Base-by-base conservation (phyloP, 1,139 yeast species). In the Candida pseudoviswanathii region DNA sequence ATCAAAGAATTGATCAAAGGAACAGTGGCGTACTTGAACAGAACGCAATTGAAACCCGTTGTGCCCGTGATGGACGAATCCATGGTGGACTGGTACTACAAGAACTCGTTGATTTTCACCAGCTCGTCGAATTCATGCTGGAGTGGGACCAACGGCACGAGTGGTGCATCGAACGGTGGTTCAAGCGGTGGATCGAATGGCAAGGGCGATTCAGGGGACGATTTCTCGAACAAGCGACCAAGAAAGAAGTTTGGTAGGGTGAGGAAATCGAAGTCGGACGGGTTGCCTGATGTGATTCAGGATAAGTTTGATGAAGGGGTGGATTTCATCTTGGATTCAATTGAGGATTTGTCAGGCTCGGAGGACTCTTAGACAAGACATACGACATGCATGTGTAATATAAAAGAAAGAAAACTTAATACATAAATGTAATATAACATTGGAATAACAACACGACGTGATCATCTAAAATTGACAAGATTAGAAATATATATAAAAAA, bases 231-330 rank as follows among this genome's bases (percentile, higher is more conserved):
- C 21, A 90, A 89, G 62, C 80, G 86, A 61, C 97, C 97, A 37
- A 81, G 97, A 62, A 82, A 90, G 62, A 91, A 90, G 67, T 90
- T 86, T 63, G 99, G 99, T 25, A 78, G 97, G 51, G 97, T 94
- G 3, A 69, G 91, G 48, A 83, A 85, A 59, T 80, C 94, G 10
- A 82, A 83, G 41, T 72, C 77, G 21, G 94, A 86, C 58, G 94
- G 95, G 1, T 66, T 91, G 53, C 87, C 84, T 67, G 89, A 88
- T 52, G 83, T 89, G 24, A 80, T 89, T 34, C 85, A 85, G 54
- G 97, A 90, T 64, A 76, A 91, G 61, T 88, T 89, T 58, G 91
- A 88, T 47, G 97, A 91, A 64, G 90, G 92, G 1, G 78, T 87
- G 21, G 96, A 89, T 60, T 90, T 89, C 62, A 80, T 90, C 33